These are phyloP conservation scores for Dothideomycetes sp. DNA, from an alignment of 2,329 filamentous ascomycete species.

Conservation along the genomic window DNA sequence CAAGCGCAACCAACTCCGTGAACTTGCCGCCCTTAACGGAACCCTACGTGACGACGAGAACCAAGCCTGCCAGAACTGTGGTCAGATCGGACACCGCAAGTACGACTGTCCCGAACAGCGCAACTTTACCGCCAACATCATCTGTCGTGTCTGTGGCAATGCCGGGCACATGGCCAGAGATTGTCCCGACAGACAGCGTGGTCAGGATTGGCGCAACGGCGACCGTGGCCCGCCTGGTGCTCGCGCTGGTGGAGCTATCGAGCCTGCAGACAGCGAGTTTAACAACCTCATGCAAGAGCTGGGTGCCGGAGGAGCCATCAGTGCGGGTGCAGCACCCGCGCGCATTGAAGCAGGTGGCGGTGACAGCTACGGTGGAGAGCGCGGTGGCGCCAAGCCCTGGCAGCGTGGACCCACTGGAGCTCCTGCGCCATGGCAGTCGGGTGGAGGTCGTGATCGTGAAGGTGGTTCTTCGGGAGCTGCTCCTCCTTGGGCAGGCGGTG, in stretches of 20 bases:
- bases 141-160: slow-evolving; percentile 95
- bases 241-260: slow-evolving; percentile 47
- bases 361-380: slow-evolving; percentile 38
- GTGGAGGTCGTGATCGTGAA: slow-evolving; percentile 16
- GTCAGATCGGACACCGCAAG: slow-evolving; percentile 97
- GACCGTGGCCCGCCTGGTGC: slow-evolving; percentile 33
- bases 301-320: slow-evolving; percentile 57
- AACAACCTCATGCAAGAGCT: slow-evolving; percentile 99
- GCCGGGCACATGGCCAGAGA: slow-evolving; percentile 97
- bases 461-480: slow-evolving; percentile 1
- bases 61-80: slow-evolving; percentile 97
- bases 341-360: slow-evolving; percentile 72
- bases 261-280: slow-evolving; percentile 79
- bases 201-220: slow-evolving; percentile 84
- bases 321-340: slow-evolving; percentile 53
- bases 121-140: slow-evolving; percentile 98
- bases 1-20: slow-evolving; percentile 95
- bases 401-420: slow-evolving; percentile 76
- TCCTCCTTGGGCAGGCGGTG: slow-evolving; percentile 13
- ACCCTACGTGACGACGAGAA: slow-evolving; percentile 98
- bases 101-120: slow-evolving; percentile 97
- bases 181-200: slow-evolving; percentile 88
- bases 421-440: slow-evolving; percentile 18
- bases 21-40: slow-evolving; percentile 96
- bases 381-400: slow-evolving; percentile 67